Conservation (phyloP, 2,329 filamentous ascomycete genomes). For the Alternaria brassicae region DNA sequence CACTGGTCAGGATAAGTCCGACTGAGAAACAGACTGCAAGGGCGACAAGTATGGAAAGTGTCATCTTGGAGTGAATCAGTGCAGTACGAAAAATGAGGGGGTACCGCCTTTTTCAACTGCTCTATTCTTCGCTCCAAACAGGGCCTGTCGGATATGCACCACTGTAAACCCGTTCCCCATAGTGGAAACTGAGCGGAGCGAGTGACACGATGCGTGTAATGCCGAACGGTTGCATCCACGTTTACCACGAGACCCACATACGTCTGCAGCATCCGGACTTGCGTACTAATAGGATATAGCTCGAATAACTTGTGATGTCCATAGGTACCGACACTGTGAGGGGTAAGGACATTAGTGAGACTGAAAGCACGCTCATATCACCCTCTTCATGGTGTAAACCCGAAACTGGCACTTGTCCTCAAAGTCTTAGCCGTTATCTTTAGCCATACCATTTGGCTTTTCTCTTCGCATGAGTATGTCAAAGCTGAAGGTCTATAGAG, state of each 20-base stretch:
- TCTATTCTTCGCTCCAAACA: not conserved
- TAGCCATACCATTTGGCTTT: too few relatives aligned
- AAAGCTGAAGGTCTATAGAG: too few relatives aligned
- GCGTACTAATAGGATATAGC: not conserved
- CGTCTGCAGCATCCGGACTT: slow-evolving; percentile 4
- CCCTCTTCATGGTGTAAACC: not conserved
- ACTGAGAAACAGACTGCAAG: too few relatives aligned
- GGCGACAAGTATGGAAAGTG: slow-evolving; percentile 6
- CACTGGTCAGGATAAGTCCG: slow-evolving; percentile 6
- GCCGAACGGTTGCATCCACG: slow-evolving; percentile 1
- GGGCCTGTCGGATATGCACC: not conserved
- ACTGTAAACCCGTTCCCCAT: not conserved
- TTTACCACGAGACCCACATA: not conserved
- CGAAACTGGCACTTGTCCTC: not conserved
- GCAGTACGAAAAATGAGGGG: slow-evolving; percentile 13
- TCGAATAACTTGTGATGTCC: slow-evolving; percentile 5
- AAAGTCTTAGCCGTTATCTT: too few relatives aligned
- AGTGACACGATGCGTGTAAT: not conserved
- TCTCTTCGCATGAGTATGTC: too few relatives aligned
- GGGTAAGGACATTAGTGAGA: not conserved
- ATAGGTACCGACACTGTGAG: slow-evolving; percentile 6
- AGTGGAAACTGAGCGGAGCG: slow-evolving; percentile 3
- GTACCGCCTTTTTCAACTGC: slow-evolving; percentile 8
- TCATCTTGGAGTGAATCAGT: slow-evolving; percentile 3
- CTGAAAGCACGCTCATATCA: not conserved